These are phyloP conservation scores for Phytophthora fragariaefolia DNA, from an alignment of 352 stramenopile species.

Conservation along the genomic window DNA sequence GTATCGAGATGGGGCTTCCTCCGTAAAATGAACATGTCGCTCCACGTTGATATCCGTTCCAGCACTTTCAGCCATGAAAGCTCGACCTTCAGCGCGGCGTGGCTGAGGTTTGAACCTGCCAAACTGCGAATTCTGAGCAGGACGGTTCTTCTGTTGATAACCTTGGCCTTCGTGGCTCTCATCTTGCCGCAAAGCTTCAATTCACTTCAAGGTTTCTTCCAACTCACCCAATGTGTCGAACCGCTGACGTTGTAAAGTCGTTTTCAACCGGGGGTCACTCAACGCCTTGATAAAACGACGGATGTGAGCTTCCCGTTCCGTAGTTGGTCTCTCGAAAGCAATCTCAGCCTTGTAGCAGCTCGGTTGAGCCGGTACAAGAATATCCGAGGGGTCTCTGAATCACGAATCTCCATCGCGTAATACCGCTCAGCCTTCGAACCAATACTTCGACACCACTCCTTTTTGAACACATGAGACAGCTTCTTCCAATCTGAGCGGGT, in stretches of 20 bases:
- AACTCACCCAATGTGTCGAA: not conserved
- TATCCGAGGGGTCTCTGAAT: not conserved
- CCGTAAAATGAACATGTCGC: not conserved
- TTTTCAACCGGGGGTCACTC: not conserved
- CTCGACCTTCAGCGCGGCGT: not conserved
- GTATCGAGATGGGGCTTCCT: not conserved
- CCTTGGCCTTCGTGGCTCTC: not conserved
- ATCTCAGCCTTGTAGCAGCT: not conserved
- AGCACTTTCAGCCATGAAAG: not conserved
- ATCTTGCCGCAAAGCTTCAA: not conserved
- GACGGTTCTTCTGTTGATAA: not conserved
- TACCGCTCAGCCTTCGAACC: not conserved
- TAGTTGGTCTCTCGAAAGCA: not conserved
- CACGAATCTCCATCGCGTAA: not conserved
- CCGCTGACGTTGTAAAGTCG: not conserved
- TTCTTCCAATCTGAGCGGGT: not conserved
- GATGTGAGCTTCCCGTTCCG: not conserved
- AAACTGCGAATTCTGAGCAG: not conserved
- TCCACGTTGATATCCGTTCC: too few species aligned
- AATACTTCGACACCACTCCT: not conserved
- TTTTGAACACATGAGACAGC: not conserved
- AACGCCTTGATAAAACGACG: not conserved
- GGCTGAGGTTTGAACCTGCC: slow-evolving; percentile 1
- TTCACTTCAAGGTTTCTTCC: not conserved
- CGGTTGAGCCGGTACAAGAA: not conserved